Base-by-base conservation (phyloP, 495 filamentous ascomycete genomes). In the Elaphomyces granulatus region DNA sequence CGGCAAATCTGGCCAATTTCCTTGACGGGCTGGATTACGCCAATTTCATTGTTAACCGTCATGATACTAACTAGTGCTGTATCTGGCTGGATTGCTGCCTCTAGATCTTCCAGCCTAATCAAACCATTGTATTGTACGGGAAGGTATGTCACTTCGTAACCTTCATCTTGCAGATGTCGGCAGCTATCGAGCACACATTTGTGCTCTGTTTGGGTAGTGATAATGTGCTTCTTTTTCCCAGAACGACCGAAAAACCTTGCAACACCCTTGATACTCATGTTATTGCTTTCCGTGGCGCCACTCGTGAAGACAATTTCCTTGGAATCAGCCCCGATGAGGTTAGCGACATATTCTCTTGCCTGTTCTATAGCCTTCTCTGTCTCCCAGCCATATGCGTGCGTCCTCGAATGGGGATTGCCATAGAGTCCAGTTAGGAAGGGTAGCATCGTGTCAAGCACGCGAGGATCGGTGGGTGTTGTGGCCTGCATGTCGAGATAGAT, bases 241-340 rank as follows among this genome's bases (percentile, higher is more conserved):
- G 77, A 80, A 37, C 83, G 70, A 39, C 82, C 82, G 59, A 95
- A 95, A 62, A 98, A 98, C 18, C 87, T 68, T 8, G 90, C 88
- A 17, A 98, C 90, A 40, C 90, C 90, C 63, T 98, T 98, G 68
- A 96, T 81, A 54, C 83, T 92, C 90, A 98, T 98, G 52, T 98
- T 98, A 66, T 98, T 98, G 55, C 86, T 94, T 68, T 98, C 90
- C 0, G 90, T 98, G 15, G 90, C 90, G 41, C 90, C 90, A 47
- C 86, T 94, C 4, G 90, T 98, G 62, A 95, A 96, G 53, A 98
- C 90, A 44, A 98, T 96, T 51, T 98, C 90, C 60, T 96, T 98
- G 4, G 90, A 68, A 53, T 98, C 83, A 10, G 90, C 92, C 20
- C 92, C 90, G 42, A 98, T 87, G 31, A 98, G 67, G 15, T 71